These are phyloP conservation scores for Hyaloscypha hepaticicola DNA, from an alignment of 495 filamentous ascomycete genomes.

Conservation along the genomic window DNA sequence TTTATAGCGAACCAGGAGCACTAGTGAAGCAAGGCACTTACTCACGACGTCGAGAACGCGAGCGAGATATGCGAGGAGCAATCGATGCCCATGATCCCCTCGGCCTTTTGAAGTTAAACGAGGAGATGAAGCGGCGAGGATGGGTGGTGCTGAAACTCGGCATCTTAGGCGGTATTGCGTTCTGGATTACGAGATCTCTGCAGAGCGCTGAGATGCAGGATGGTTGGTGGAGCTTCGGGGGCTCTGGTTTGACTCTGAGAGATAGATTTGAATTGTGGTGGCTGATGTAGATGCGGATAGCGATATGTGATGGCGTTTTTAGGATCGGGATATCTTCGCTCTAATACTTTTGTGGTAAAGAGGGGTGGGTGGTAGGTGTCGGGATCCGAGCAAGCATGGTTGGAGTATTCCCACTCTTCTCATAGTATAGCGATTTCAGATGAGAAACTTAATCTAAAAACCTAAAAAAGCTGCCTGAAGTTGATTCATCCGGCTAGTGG, in stretches of 20 bases:
- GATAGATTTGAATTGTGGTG: not conserved
- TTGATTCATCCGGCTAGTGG: too few relatives aligned
- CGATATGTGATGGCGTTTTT: not conserved
- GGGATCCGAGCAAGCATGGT: not conserved
- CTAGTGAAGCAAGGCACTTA: conserved; percentile 24
- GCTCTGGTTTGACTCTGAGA: not conserved
- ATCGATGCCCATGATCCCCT: conserved; percentile 67
- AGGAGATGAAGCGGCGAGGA: conserved; percentile 63
- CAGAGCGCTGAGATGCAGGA: not conserved
- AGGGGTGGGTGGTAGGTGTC: not conserved
- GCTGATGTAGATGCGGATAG: not conserved
- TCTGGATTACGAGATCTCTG: conserved; percentile 46
- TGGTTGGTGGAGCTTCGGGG: not conserved
- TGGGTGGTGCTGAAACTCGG: conserved; percentile 71
- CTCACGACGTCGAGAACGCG: conserved; percentile 7
- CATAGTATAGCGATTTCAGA: not conserved
- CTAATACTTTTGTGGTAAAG: not conserved
- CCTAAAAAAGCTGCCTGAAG: too few relatives aligned
- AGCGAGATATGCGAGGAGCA: conserved; percentile 25
- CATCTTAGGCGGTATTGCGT: conserved; percentile 68
- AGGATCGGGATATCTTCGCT: not conserved
- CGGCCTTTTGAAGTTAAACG: conserved; percentile 67
- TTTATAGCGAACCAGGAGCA: conserved; percentile 8
- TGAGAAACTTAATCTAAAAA: too few relatives aligned
- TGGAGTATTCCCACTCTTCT: not conserved